These are phyloP conservation scores for Gossypium ekmanianum DNA, from an alignment of 345 rosid species.

Conservation along the genomic window DNA sequence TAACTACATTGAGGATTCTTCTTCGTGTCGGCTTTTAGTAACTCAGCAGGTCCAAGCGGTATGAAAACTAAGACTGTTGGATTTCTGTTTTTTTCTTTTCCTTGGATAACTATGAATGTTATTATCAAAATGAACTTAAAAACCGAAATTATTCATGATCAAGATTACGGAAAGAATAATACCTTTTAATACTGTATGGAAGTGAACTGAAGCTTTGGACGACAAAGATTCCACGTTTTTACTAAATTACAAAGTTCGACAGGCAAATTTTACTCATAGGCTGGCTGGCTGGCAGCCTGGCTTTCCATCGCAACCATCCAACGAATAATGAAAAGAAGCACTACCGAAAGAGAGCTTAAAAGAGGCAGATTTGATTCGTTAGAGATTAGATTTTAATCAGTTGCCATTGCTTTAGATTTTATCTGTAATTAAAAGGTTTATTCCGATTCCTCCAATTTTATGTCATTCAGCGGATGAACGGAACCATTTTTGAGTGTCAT, in stretches of 20 bases:
- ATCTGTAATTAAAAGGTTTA: neutral
- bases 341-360: constrained; percentile 5
- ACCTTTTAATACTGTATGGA: neutral
- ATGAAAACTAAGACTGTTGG: neutral
- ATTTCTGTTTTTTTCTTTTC: neutral
- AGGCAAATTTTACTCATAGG: neutral
- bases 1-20: neutral
- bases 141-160: neutral
- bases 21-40: neutral
- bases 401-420: neutral
- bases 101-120: neutral
- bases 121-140: neutral
- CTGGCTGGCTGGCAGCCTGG: neutral
- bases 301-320: constrained; percentile 2
- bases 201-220: neutral
- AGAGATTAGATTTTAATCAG: neutral
- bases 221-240: neutral
- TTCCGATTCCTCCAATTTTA: constrained; percentile 2
- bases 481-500: neutral
- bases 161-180: neutral
- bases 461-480: neutral
- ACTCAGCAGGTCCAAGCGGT: too few species aligned
- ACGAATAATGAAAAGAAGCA: constrained; percentile 14
- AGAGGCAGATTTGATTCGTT: constrained; percentile 8
- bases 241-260: neutral